phyloP scores from a whole-genome alignment of 371 early-diverging fungal species.

The Mortierella sp. region DNA sequence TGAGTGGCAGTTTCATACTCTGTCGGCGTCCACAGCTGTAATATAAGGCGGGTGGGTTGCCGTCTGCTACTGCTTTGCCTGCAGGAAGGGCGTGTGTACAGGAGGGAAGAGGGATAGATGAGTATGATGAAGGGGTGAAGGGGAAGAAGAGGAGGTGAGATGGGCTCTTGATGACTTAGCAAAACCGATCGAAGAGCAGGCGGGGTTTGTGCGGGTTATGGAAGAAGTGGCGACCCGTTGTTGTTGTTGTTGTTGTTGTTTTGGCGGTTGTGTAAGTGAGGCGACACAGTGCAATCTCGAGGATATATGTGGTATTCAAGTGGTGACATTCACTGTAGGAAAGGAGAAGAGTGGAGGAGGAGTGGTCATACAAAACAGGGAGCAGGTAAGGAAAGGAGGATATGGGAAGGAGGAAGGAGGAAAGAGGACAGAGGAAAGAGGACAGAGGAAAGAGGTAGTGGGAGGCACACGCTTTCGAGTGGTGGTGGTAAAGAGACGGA shows the following conservation, averaged over 20 bases:
- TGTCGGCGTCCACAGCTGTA: not conserved
- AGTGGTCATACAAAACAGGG: not conserved
- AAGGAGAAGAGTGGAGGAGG: not conserved
- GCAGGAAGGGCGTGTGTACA: not conserved
- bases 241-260: not conserved
- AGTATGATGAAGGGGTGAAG: conserved; percentile 76
- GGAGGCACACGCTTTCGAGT: not conserved
- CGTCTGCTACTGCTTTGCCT: conserved; percentile 1
- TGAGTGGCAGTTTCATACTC: not conserved
- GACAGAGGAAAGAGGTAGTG: not conserved
- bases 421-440: not conserved
- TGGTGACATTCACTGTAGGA: not conserved
- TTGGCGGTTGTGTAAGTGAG: not conserved
- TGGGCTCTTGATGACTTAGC: conserved; percentile 63
- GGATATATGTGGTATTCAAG: not conserved
- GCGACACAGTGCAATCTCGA: not conserved
- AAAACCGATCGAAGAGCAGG: conserved; percentile 59
- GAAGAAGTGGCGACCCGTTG: not conserved
- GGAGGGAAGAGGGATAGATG: not conserved
- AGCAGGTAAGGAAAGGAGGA: not conserved
- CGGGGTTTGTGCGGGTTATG: not conserved
- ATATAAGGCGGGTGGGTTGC: not conserved
- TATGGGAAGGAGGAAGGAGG: not conserved
- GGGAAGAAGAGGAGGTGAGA: conserved; percentile 94
- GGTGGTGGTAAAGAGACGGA: not conserved